Base-by-base conservation (phyloP, 805 yeast genomes). In the Candida dendrica region DNA sequence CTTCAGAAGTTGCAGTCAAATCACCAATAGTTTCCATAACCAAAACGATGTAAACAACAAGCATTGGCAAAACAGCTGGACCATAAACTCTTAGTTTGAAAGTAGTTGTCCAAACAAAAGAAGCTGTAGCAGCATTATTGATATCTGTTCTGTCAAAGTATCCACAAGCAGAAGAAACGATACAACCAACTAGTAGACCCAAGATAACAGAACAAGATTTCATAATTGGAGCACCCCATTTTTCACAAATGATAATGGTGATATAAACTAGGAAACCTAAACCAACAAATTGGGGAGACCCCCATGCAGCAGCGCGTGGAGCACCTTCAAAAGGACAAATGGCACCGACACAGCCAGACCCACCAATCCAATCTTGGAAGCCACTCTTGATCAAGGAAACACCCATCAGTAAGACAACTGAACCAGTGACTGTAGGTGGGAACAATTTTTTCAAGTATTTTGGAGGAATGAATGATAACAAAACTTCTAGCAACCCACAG, bases 1-100 rank as follows among this genome's bases (percentile, higher is more conserved):
- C 96, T 62, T 89, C 97, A 37, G 87, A 81, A 27, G 96, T 86
- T 33, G 96, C 96, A 32, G 96, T 87, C 56, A 89, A 79, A 61
- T 89, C 96, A 60, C 96, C 96, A 57, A 89, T 86, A 40, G 95
- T 83, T 68, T 89, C 96, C 84, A 88, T 87, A 73, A 86, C 80
- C 52, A 85, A 66, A 26, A 82, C 87, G 20, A 87, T 70, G 60
- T 81, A 89, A 39, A 87, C 84, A 0, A 95, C 93, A 44, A 89
- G 63, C 66, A 86, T 75, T 18, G 96, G 96, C 39, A 89, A 65
- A 4, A 89, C 91, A 7, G 83, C 77, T 2, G 96, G 96, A 2
- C 88, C 96, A 54, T 89, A 86, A 8, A 89, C 77, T 30, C 68
- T 62, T 42, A 88, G 69, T 46, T 72, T 78, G 71, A 88, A 89